Percentiles rank a stretch among this genome's conserved stretches.
phyloP scores from a whole-genome alignment of 1,139 yeast species.

The Sugiyamaella pinicola region DNA sequence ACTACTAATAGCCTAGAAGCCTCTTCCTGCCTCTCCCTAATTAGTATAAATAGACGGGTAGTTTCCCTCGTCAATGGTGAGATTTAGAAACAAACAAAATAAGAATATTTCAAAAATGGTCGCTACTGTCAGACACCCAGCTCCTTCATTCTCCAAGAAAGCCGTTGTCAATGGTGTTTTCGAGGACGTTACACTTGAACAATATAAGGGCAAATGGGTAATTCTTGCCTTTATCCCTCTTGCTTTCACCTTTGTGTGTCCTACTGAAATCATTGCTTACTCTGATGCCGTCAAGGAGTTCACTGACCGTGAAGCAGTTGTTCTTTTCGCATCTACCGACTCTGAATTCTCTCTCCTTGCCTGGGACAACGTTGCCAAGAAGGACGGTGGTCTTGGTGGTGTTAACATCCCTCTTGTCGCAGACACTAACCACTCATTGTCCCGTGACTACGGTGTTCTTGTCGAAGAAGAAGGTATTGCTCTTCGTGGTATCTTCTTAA shows the following conservation, averaged over 20 bases:
- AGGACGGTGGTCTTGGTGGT: conserved; percentile 98
- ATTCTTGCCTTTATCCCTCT: conserved; percentile 94
- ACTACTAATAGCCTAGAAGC: neutral
- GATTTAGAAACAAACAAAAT: neutral
- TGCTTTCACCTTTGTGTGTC: conserved; percentile 99
- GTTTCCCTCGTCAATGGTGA: conserved; percentile 1
- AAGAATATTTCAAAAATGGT: conserved; percentile 59
- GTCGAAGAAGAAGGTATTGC: conserved; percentile 95
- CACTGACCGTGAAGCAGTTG: conserved; percentile 81
- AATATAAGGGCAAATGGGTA: conserved; percentile 98
- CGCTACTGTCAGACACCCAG: conserved; percentile 89
- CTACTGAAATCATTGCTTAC: conserved; percentile 98
- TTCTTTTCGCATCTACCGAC: conserved; percentile 95
- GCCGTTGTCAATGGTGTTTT: conserved; percentile 96
- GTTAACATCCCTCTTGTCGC: conserved; percentile 92
- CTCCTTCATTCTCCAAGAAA: conserved; percentile 93
- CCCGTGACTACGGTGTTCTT: conserved; percentile 96
- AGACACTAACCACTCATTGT: conserved; percentile 93
- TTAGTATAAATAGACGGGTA: conserved; percentile 13
- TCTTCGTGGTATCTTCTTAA: conserved; percentile 95
- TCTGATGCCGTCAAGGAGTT: conserved; percentile 92
- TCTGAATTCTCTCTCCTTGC: conserved; percentile 96
- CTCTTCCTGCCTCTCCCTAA: neutral
- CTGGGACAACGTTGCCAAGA: conserved; percentile 95
- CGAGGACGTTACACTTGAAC: conserved; percentile 91